These are phyloP conservation scores for Grammothele lineata DNA, from an alignment of 768 basidiomycete species.

Conservation along the genomic window DNA sequence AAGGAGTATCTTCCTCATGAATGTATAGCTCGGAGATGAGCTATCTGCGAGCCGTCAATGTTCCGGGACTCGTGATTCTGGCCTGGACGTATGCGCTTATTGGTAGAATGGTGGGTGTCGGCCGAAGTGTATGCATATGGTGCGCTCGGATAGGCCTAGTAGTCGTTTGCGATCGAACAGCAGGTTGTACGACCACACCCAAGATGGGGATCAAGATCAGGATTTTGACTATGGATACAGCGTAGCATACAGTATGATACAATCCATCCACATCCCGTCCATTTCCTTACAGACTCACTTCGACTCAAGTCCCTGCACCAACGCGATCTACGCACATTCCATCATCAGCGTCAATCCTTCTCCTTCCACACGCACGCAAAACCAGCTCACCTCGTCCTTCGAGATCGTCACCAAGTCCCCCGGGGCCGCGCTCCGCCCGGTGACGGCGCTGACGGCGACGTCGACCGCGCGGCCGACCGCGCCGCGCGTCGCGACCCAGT, in stretches of 20 bases:
- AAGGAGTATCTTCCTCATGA: too few relatives aligned
- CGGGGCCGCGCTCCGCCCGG: conserved; percentile 60
- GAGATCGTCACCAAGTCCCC: conserved; percentile 78
- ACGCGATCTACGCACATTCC: conserved; percentile 13
- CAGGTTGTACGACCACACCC: too few relatives aligned
- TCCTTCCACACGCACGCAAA: background rate
- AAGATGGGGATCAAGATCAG: too few relatives aligned
- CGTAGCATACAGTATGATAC: background rate
- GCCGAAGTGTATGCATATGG: too few relatives aligned
- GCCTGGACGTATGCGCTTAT: too few relatives aligned
- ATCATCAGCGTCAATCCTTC: too few relatives aligned
- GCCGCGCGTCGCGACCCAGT: conserved; percentile 69
- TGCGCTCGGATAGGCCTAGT: too few relatives aligned
- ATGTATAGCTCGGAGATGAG: too few relatives aligned
- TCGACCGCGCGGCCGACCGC: conserved; percentile 55
- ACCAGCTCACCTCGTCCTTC: conserved; percentile 59
- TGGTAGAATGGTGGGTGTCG: too few relatives aligned
- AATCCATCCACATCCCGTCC: background rate
- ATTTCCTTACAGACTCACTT: conserved; percentile 16
- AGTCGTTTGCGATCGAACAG: too few relatives aligned
- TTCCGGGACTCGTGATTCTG: too few relatives aligned
- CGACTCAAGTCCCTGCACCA: conserved; percentile 18
- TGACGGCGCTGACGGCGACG: conserved; percentile 51
- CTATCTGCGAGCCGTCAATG: too few relatives aligned
- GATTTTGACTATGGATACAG: background rate